Evolutionary conservation across 73 alveolate genomes (phyloP).

Genomic region (Tetrahymena borealis): DNA sequence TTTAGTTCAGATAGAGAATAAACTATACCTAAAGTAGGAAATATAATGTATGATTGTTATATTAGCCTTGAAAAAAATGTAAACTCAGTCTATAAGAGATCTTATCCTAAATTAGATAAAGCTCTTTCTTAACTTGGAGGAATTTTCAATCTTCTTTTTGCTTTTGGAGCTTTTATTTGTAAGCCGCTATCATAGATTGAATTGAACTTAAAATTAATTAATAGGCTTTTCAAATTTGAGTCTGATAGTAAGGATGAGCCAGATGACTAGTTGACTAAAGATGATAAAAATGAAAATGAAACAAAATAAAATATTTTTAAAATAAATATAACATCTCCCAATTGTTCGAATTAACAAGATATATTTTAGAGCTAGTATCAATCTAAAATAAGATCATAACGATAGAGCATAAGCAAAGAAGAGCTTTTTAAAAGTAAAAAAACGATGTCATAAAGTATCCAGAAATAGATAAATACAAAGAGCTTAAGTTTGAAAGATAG

Average conservation of each 20-base stretch:
- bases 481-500: too few species aligned
- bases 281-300: neutral
- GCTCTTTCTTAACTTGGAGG: neutral
- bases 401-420: too few species aligned
- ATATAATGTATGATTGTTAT: neutral
- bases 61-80: neutral
- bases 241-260: neutral
- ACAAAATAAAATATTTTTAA: neutral
- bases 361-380: too few species aligned
- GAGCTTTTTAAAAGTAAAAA: too few species aligned
- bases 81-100: neutral
- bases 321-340: too few species aligned
- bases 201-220: neutral
- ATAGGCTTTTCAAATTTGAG: neutral
- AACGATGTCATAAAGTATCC: too few species aligned
- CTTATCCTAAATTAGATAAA: neutral
- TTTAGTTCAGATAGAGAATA: neutral
- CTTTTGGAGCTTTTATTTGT: neutral
- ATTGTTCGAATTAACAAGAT: too few species aligned
- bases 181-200: neutral
- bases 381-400: too few species aligned
- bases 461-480: too few species aligned
- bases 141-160: neutral
- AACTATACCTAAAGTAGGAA: neutral
- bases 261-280: neutral